These are phyloP conservation scores for Miscanthus sacchariflorus DNA, from an alignment of 202 grass and related monocot species.

Conservation along the genomic window DNA sequence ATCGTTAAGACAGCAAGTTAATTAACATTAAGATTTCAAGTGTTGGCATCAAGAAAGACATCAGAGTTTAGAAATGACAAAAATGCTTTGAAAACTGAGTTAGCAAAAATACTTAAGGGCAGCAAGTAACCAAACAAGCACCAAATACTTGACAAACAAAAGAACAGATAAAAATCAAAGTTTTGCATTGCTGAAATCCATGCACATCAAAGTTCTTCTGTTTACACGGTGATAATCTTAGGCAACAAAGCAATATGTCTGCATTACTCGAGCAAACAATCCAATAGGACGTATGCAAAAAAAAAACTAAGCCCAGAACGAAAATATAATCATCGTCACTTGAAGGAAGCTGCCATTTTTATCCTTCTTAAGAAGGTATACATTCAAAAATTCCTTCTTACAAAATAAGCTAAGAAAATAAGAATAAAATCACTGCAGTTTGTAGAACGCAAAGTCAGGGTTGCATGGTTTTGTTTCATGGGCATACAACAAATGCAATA, in stretches of 20 bases:
- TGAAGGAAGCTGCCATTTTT: background rate
- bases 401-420: background rate
- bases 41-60: constrained; percentile 17
- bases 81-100: background rate
- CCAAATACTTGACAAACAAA: background rate
- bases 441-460: background rate
- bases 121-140: background rate
- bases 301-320: background rate
- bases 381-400: background rate
- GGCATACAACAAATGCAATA: background rate
- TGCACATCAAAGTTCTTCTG: background rate
- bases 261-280: background rate
- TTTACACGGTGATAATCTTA: background rate
- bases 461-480: background rate
- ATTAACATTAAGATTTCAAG: constrained; percentile 31
- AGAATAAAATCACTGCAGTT: background rate
- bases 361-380: background rate
- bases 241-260: background rate
- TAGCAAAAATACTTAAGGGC: background rate
- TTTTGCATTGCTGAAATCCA: background rate
- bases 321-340: background rate
- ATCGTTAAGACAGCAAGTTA: constrained; percentile 21
- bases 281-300: background rate
- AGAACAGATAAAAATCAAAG: background rate
- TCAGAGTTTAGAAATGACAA: constrained; percentile 19